Evolutionary conservation across 164 flowering plant genomes (phyloP), one percentile per base, ranked within the genome.

Genomic region (Brasenia schreberi): DNA sequence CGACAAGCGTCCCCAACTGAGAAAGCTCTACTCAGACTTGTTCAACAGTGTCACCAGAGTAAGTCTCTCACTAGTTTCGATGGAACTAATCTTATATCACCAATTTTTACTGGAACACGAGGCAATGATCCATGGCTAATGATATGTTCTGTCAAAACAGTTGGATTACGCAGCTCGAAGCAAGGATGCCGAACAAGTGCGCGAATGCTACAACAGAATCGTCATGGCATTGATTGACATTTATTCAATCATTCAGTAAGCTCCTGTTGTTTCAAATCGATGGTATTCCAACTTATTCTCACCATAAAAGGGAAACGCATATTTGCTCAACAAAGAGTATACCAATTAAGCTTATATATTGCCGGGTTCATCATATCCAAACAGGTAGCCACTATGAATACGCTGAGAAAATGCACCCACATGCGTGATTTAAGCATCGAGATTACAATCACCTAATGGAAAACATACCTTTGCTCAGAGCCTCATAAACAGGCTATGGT

Each of bases 131-230:
- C 27, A 23, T 23, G 27, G 27, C 27, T 23, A 23, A 23, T 23
- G 27, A 23, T 23, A 23, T 23, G 27, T 23, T 23, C 27, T 23
- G 27, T 23, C 27, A 23, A 23, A 75, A 72, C 82, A 82, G 91
- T 72, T 92, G 16, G 97, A 92, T 77, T 86, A 86, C 65, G 96
- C 94, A 9, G 92, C 92, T 3, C 80, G 94, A 72, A 87, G 83
- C 63, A 58, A 78, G 76, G 89, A 87, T 71, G 75, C 68, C 39
- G 19, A 68, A 9, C 72, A 63, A 1, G 85, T 85, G 12, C 65
- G 67, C 72, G 78, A 83, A 68, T 81, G 74, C 63, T 88, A 82
- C 42, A 68, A 77, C 5, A 80, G 76, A 58, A 82, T 88, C 68
- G 82, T 74, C 19, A 74, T 43, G 3, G 80, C 81, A 5, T 78